These are phyloP conservation scores for Stellera chamaejasme DNA, from an alignment of 345 rosid genomes.

Conservation along the genomic window DNA sequence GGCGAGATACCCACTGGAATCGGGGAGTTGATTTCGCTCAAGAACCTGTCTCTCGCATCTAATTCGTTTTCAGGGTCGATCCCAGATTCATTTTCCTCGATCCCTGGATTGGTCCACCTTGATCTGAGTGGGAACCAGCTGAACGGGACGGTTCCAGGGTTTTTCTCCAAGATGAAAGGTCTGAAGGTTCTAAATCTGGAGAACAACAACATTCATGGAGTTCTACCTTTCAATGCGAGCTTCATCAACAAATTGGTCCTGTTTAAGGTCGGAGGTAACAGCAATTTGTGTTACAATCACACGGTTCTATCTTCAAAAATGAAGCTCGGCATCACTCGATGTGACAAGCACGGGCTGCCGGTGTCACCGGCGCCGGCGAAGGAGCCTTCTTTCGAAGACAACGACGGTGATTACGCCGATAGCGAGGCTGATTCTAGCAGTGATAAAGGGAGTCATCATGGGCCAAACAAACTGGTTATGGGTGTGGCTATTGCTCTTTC, in stretches of 20 bases:
- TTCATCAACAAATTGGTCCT: constrained; percentile 47
- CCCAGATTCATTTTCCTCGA: constrained; percentile 62
- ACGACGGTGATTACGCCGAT: constrained; percentile 31
- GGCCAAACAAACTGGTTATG: constrained; percentile 75
- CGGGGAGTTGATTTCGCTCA: constrained; percentile 55
- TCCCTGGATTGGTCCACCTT: constrained; percentile 50
- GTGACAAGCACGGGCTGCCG: constrained; percentile 81
- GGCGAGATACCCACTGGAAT: constrained; percentile 52
- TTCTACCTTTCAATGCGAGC: constrained; percentile 63
- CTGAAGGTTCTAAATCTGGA: constrained; percentile 63
- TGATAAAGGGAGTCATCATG: constrained; percentile 40
- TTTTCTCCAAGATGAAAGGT: constrained; percentile 47
- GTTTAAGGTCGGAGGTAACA: constrained; percentile 63
- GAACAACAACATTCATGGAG: constrained; percentile 59
- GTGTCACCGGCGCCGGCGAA: constrained; percentile 65
- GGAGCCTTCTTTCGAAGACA: constrained; percentile 21
- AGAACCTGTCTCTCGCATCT: constrained; percentile 51
- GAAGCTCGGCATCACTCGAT: constrained; percentile 67
- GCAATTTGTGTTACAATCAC: constrained; percentile 66
- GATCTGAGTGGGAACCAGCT: constrained; percentile 80
- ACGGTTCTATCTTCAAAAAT: constrained; percentile 48
- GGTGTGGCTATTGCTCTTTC: constrained; percentile 78
- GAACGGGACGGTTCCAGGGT: constrained; percentile 72
- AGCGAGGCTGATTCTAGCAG: constrained; percentile 23
- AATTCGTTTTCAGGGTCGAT: constrained; percentile 68